A percentile compares a stretch with the other conserved stretches of the same genome.
Conservation (phyloP, 129 eudicot species). For the carrot (Daucus carota) region DNA sequence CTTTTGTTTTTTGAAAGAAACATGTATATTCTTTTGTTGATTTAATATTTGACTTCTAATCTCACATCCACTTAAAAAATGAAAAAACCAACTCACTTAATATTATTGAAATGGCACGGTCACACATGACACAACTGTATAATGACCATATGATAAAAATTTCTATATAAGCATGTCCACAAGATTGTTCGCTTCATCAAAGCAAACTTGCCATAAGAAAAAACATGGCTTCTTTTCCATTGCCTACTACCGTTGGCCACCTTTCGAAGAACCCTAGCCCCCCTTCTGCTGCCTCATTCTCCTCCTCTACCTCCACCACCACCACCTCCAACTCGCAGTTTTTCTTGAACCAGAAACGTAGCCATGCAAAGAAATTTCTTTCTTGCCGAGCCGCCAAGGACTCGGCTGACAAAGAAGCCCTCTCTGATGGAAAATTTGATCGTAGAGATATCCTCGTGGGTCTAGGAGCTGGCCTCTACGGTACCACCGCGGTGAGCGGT, state of each 20-base stretch:
- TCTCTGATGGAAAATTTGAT: slow-evolving; percentile 14
- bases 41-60: too few species aligned
- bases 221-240: background rate
- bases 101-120: too few species aligned
- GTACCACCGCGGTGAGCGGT: background rate
- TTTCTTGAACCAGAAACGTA: slow-evolving; percentile 4
- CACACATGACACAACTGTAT: too few species aligned
- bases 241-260: background rate
- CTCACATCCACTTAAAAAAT: too few species aligned
- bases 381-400: slow-evolving; percentile 10
- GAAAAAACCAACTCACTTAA: too few species aligned
- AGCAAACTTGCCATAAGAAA: background rate
- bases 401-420: slow-evolving; percentile 6
- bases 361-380: background rate
- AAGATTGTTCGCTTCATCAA: background rate
- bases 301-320: background rate
- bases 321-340: background rate
- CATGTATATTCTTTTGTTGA: too few species aligned
- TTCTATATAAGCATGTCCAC: background rate
- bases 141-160: background rate
- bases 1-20: too few species aligned
- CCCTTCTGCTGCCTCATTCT: background rate
- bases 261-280: background rate
- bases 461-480: slow-evolving; percentile 45
- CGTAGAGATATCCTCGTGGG: slow-evolving; percentile 31